phyloP scores from a whole-genome alignment of 352 stramenopile species.

The Blastocystis sp. region DNA sequence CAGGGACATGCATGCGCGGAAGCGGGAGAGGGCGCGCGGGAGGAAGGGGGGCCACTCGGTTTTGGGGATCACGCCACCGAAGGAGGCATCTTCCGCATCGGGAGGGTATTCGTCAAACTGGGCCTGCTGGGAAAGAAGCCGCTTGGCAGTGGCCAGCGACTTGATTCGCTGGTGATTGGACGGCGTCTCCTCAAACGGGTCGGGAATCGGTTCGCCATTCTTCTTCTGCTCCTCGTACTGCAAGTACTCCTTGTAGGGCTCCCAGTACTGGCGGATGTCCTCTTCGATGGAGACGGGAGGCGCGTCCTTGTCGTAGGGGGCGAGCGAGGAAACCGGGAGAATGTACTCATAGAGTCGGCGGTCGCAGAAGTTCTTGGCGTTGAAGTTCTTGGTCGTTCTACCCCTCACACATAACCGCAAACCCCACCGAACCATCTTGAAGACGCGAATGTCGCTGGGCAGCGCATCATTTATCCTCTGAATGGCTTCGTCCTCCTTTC shows the following conservation, averaged over 20 bases:
- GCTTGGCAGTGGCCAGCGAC: neutral
- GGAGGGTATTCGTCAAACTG: constrained; percentile 2
- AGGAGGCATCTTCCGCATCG: neutral
- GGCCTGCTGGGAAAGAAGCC: constrained; percentile 11
- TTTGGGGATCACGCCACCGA: neutral
- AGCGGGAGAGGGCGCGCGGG: neutral
- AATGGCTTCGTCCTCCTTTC: constrained; percentile 77
- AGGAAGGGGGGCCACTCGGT: constrained; percentile 29
- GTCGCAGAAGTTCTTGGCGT: constrained; percentile 83
- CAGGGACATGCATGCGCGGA: constrained; percentile 76
- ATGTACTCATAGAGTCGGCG: constrained; percentile 86
- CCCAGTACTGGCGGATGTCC: constrained; percentile 72
- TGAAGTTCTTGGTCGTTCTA: constrained; percentile 85
- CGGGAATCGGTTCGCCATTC: neutral
- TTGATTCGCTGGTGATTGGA: constrained; percentile 14
- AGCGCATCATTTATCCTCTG: constrained; percentile 78
- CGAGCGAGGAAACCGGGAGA: constrained; percentile 83
- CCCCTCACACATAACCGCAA: constrained; percentile 73
- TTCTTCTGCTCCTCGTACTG: constrained; percentile 73
- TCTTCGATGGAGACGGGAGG: neutral
- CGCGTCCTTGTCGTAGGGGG: neutral
- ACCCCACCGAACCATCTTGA: constrained; percentile 62
- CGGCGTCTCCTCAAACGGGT: constrained; percentile 21
- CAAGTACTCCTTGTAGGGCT: constrained; percentile 77
- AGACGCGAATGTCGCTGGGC: constrained; percentile 79